Evolutionary conservation across 208 protist genomes (phyloP).

Genomic region (Trypanosoma avium): DNA sequence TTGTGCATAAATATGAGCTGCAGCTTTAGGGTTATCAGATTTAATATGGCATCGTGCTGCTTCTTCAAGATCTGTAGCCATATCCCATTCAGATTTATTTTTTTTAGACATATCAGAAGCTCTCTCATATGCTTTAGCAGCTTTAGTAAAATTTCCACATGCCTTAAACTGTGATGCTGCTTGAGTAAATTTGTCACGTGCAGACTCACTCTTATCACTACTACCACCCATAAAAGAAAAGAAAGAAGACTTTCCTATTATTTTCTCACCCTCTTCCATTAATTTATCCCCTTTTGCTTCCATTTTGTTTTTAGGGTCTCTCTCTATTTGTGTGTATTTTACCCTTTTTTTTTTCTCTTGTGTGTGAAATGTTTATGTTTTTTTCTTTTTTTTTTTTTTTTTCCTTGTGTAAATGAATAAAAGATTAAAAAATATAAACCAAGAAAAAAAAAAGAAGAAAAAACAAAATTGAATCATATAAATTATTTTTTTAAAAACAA

Average conservation of each 20-base stretch:
- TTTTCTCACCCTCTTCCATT: conserved; percentile 73
- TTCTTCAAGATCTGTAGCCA: conserved; percentile 67
- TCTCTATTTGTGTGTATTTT: background rate
- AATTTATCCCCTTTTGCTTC: conserved; percentile 62
- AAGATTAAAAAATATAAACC: background rate
- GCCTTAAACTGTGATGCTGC: conserved; percentile 86
- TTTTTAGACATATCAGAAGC: conserved; percentile 73
- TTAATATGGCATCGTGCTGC: conserved; percentile 61
- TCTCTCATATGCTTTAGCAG: conserved; percentile 62
- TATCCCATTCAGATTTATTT: conserved; percentile 63
- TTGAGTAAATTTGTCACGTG: conserved; percentile 76
- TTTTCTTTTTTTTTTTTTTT: background rate
- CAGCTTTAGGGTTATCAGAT: conserved; percentile 38
- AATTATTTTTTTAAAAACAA: background rate
- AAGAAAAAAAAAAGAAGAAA: conserved; percentile 7
- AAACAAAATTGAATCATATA: background rate
- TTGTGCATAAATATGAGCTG: conserved; percentile 33
- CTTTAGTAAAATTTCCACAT: conserved; percentile 64
- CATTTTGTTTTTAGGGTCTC: no score
- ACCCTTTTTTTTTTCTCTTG: background rate
- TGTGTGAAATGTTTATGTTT: background rate
- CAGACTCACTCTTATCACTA: conserved; percentile 56
- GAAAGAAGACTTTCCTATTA: conserved; percentile 68
- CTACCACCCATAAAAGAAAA: conserved; percentile 61
- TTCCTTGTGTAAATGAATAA: no score